These are phyloP conservation scores for Mycena haematopus DNA, from an alignment of 768 basidiomycete genomes.

Conservation along the genomic window DNA sequence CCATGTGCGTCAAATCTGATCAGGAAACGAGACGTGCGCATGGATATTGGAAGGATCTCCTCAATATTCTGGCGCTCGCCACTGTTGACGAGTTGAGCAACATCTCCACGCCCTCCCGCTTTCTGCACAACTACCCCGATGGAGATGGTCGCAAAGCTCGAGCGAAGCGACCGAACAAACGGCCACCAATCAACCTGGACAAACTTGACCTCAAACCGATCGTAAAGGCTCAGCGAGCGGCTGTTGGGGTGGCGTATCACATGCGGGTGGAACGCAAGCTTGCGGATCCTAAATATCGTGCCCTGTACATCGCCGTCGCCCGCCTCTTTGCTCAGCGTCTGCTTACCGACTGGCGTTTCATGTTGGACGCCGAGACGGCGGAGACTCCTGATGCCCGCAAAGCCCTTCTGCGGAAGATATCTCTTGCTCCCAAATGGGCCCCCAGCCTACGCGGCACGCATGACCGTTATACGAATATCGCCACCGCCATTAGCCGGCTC, in stretches of 20 bases:
- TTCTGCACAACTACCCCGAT: conserved; percentile 36
- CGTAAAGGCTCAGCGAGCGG: conserved; percentile 36
- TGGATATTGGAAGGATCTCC: conserved; percentile 80
- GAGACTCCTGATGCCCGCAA: conserved; percentile 37
- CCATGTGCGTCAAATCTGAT: conserved; percentile 48
- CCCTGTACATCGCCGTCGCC: conserved; percentile 67
- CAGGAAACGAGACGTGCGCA: conserved; percentile 45
- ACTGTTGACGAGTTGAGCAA: conserved; percentile 55
- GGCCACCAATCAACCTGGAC: too few relatives aligned
- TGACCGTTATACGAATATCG: conserved; percentile 68
- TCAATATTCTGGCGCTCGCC: conserved; percentile 70
- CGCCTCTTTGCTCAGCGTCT: conserved; percentile 65
- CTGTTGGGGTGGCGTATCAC: conserved; percentile 37
- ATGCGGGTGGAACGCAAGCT: conserved; percentile 49
- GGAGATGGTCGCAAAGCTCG: conserved; percentile 13
- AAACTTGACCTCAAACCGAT: conserved; percentile 20
- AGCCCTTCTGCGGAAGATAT: conserved; percentile 49
- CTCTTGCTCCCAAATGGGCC: conserved; percentile 74
- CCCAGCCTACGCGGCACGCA: conserved; percentile 65
- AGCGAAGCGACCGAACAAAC: too few relatives aligned
- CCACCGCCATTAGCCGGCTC: conserved; percentile 65
- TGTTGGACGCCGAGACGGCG: conserved; percentile 45
- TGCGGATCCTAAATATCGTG: conserved; percentile 56
- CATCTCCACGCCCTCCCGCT: conserved; percentile 30
- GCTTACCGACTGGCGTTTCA: conserved; percentile 50